Evolutionary conservation across 257 asterid genomes (phyloP).

Genomic region (Jacaranda copaia): DNA sequence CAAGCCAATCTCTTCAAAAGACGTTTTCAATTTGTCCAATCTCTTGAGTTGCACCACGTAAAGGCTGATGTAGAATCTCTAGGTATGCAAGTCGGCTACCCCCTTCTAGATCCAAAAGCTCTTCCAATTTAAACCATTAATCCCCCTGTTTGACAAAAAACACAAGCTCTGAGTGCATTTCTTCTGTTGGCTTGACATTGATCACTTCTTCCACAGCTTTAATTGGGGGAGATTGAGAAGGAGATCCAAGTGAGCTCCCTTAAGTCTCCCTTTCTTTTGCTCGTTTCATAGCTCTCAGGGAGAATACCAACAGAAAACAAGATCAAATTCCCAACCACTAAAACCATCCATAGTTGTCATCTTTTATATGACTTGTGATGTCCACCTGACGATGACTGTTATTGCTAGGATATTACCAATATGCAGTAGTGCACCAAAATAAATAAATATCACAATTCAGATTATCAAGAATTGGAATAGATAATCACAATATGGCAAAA

Average conservation of each 20-base stretch:
- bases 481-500: too few species aligned
- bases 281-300: constrained; percentile 22
- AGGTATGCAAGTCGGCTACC: constrained; percentile 45
- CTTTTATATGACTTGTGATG: background rate
- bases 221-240: background rate
- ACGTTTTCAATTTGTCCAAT: constrained; percentile 43
- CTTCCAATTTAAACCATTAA: constrained; percentile 49
- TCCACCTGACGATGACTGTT: background rate
- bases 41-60: constrained; percentile 52
- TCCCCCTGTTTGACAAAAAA: constrained; percentile 50
- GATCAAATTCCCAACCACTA: constrained; percentile 31
- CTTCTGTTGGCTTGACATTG: constrained; percentile 6
- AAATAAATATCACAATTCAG: too few species aligned
- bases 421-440: too few species aligned
- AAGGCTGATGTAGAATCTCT: constrained; percentile 49
- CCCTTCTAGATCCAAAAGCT: constrained; percentile 55
- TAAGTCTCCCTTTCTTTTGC: constrained; percentile 18
- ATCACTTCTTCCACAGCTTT: constrained; percentile 20
- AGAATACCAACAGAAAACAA: constrained; percentile 21
- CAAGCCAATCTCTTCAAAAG: constrained; percentile 44
- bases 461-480: too few species aligned
- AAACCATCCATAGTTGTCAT: constrained; percentile 27
- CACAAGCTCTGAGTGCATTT: constrained; percentile 47
- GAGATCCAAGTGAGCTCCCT: constrained; percentile 23
- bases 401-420: too few species aligned